Percentiles rank a stretch among this genome's conserved stretches.
Conservation (phyloP, 495 filamentous ascomycete genomes). For the Xylaria castorea region DNA sequence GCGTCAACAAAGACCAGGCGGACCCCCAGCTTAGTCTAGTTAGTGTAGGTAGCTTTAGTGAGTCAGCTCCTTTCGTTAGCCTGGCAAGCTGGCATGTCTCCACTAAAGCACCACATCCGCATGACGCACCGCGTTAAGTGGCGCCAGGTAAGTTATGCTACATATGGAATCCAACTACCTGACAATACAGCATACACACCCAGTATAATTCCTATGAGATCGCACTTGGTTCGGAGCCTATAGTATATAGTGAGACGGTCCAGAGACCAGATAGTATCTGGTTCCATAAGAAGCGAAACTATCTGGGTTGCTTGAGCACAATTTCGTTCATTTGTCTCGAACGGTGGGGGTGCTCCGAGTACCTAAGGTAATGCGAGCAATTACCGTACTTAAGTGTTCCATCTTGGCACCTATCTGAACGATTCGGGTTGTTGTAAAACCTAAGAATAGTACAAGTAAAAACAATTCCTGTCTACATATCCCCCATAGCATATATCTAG, state of each 20-base stretch:
- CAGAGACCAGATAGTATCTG: neutral
- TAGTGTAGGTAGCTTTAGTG: neutral
- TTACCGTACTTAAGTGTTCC: neutral
- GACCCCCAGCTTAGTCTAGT: neutral
- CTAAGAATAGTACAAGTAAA: too few relatives aligned
- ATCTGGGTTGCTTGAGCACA: neutral
- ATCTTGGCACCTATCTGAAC: neutral
- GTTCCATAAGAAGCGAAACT: neutral
- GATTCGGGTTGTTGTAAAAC: too few relatives aligned
- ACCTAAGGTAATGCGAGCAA: neutral
- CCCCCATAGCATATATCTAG: neutral
- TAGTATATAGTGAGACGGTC: neutral
- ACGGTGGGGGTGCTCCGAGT: neutral
- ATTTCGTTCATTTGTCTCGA: neutral
- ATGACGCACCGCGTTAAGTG: conserved; percentile 13
- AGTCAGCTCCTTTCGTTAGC: conserved; percentile 1
- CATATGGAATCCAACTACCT: neutral
- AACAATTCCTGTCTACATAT: too few relatives aligned
- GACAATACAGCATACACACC: neutral
- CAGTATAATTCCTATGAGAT: too few relatives aligned
- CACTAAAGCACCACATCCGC: conserved; percentile 1
- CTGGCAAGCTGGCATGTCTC: conserved; percentile 18
- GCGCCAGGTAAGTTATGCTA: conserved; percentile 2
- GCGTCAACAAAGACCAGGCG: neutral
- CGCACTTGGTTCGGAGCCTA: neutral